phyloP scores from a whole-genome alignment of 306 rosid species.

The Macrotyloma uniflorum region DNA sequence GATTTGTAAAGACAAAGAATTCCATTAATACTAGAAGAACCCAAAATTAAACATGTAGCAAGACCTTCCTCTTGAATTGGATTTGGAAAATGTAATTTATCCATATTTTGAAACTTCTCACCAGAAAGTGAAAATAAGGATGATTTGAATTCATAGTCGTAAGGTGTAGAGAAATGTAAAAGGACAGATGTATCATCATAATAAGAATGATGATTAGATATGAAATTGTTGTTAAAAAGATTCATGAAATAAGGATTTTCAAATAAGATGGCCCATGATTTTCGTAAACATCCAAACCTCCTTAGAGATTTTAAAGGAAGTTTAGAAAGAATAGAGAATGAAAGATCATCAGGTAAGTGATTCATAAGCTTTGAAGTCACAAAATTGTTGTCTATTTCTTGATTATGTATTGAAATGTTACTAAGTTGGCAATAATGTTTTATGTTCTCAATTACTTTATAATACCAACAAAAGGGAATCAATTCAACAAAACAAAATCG shows the following conservation, averaged over 20 bases:
- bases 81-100: background rate
- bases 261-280: background rate
- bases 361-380: no score
- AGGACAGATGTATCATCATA: background rate
- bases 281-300: background rate
- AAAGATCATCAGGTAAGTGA: background rate
- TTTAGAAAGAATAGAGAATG: background rate
- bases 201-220: background rate
- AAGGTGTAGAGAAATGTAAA: fast-evolving
- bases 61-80: background rate
- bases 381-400: no score
- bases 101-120: background rate
- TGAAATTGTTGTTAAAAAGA: background rate
- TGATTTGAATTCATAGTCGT: fast-evolving
- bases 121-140: background rate
- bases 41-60: fast-evolving
- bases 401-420: no score
- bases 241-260: background rate
- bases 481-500: no score
- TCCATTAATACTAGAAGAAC: background rate
- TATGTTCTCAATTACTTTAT: no score
- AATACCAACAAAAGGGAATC: no score
- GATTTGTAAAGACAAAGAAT: background rate
- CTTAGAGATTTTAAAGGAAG: background rate
- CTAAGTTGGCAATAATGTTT: no score